Evolutionary conservation across 2,329 filamentous ascomycete species (phyloP).

Genomic region (Shiraia sp.): DNA sequence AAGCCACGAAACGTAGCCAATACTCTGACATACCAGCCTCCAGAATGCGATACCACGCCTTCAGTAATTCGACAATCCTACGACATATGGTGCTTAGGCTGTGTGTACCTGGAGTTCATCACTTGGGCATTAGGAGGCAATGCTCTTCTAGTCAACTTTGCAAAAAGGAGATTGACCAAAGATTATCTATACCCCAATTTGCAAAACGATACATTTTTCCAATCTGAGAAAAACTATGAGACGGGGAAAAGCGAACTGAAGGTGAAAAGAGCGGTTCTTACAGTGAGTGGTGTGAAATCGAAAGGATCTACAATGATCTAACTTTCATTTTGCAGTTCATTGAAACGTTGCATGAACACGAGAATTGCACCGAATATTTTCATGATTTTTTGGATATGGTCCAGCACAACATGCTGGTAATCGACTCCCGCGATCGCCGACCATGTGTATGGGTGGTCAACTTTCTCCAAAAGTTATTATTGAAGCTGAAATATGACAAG

Average conservation of each 20-base stretch:
- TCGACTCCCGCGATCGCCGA: constrained; percentile 7
- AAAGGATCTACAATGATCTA: not conserved
- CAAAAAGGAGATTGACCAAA: not conserved
- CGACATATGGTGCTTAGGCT: constrained; percentile 28
- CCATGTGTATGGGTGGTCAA: too few relatives aligned
- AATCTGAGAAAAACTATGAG: not conserved
- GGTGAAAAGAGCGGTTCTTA: constrained; percentile 6
- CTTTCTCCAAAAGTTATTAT: too few relatives aligned
- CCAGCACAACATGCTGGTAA: constrained; percentile 12
- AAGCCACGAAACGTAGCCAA: constrained; percentile 4
- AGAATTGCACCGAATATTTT: constrained; percentile 9
- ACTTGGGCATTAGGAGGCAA: constrained; percentile 16
- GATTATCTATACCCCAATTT: not conserved
- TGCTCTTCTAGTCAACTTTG: constrained; percentile 1
- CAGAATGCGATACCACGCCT: constrained; percentile 11
- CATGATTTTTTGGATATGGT: constrained; percentile 15
- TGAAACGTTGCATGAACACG: constrained; percentile 7
- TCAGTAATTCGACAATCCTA: constrained; percentile 11
- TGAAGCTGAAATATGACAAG: too few relatives aligned
- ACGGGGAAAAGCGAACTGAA: not conserved
- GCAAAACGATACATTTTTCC: constrained; percentile 5
- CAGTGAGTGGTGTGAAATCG: not conserved
- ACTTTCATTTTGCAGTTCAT: constrained; percentile 3
- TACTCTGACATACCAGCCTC: constrained; percentile 16
- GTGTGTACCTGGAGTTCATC: constrained; percentile 20